These are phyloP conservation scores for Fusarium sp. DNA, from an alignment of 2,329 filamentous ascomycete genomes.

Conservation along the genomic window DNA sequence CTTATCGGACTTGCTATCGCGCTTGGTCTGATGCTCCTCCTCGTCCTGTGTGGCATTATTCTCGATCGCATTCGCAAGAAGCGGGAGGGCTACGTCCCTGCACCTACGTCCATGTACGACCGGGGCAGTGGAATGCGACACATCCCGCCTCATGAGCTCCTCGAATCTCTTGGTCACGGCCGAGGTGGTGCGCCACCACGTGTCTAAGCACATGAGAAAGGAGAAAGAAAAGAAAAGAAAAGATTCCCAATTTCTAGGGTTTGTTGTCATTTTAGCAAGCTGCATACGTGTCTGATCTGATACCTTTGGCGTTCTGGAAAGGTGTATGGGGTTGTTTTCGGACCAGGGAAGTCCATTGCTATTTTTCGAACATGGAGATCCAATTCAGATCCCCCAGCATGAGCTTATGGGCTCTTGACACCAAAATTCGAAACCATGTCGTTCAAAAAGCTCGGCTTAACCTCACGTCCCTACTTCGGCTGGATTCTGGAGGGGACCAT, in stretches of 20 bases:
- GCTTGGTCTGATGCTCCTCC: conserved; percentile 77
- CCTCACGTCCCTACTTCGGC: conserved; percentile 34
- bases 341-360: conserved; percentile 28
- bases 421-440: conserved; percentile 3
- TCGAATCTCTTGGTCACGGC: conserved; percentile 62
- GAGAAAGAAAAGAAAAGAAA: neutral
- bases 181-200: conserved; percentile 61
- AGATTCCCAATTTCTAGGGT: conserved; percentile 10
- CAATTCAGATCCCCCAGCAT: conserved; percentile 21
- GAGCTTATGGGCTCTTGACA: conserved; percentile 16
- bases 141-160: conserved; percentile 68
- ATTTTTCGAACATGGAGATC: conserved; percentile 30
- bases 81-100: conserved; percentile 82
- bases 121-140: conserved; percentile 66
- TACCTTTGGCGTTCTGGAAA: conserved; percentile 51
- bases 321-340: conserved; percentile 39
- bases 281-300: conserved; percentile 42
- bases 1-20: conserved; percentile 83
- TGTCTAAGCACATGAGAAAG: conserved; percentile 50
- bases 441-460: conserved; percentile 15
- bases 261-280: conserved; percentile 42
- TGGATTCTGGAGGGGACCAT: conserved; percentile 30
- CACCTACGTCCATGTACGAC: conserved; percentile 73
- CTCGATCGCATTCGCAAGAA: conserved; percentile 80
- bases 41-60: conserved; percentile 78